Conservation (phyloP, 805 yeast genomes). For the Cyberlindnera bimundalis region DNA sequence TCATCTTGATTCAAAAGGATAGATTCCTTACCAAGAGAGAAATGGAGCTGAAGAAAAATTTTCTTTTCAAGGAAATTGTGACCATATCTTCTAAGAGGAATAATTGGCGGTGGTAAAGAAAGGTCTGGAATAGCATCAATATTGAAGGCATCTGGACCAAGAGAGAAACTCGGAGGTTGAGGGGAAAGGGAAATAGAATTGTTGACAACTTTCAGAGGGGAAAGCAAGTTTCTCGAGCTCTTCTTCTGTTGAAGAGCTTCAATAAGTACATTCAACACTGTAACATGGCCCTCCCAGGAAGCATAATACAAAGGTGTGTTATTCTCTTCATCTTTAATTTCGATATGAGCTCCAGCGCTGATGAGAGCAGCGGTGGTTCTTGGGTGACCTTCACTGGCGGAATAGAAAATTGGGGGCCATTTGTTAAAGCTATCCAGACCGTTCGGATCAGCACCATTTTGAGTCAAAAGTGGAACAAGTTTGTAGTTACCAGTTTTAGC, state of each 20-base stretch:
- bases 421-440: slow-evolving; percentile 79
- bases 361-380: slow-evolving; percentile 68
- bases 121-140: slow-evolving; percentile 84
- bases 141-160: slow-evolving; percentile 32
- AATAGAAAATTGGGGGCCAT: slow-evolving; percentile 93
- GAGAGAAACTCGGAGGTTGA: slow-evolving; percentile 22
- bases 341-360: slow-evolving; percentile 66
- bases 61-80: slow-evolving; percentile 92
- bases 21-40: slow-evolving; percentile 48
- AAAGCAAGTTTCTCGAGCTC: slow-evolving; percentile 17
- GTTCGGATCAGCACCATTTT: slow-evolving; percentile 75
- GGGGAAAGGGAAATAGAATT: slow-evolving; percentile 11
- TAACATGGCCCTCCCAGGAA: slow-evolving; percentile 89
- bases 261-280: slow-evolving; percentile 68
- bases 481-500: slow-evolving; percentile 78
- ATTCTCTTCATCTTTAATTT: slow-evolving; percentile 73
- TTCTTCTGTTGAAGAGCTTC: slow-evolving; percentile 28
- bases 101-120: slow-evolving; percentile 91
- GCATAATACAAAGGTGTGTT: slow-evolving; percentile 83
- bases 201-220: slow-evolving; percentile 24
- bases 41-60: slow-evolving; percentile 73
- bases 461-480: slow-evolving; percentile 62
- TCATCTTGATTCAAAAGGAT: slow-evolving; percentile 40
- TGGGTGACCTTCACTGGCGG: slow-evolving; percentile 80
- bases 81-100: slow-evolving; percentile 91